phyloP scores from a whole-genome alignment of 208 protist species.

The Crithidia mellificae region DNA sequence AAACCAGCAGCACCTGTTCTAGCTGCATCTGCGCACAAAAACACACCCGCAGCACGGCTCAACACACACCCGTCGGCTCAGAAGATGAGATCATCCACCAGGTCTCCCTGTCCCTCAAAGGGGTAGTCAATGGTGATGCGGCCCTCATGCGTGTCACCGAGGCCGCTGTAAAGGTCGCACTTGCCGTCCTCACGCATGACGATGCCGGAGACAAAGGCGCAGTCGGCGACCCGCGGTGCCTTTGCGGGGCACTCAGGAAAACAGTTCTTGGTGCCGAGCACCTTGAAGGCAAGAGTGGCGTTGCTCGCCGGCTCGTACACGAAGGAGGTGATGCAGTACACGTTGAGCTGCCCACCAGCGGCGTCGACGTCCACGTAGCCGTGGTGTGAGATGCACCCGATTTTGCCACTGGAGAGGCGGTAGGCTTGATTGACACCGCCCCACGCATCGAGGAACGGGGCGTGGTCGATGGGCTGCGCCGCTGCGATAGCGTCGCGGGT shows the following conservation, averaged over 20 bases:
- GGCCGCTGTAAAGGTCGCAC: slow-evolving; percentile 69
- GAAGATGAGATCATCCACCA: slow-evolving; percentile 50
- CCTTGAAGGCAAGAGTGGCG: slow-evolving; percentile 51
- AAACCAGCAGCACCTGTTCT: too few species aligned
- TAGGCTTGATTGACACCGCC: slow-evolving; percentile 66
- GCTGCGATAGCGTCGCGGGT: slow-evolving; percentile 42
- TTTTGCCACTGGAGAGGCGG: slow-evolving; percentile 43
- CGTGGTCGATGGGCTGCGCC: slow-evolving; percentile 55
- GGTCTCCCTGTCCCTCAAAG: slow-evolving; percentile 59
- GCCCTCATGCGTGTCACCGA: slow-evolving; percentile 64
- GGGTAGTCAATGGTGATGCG: slow-evolving; percentile 73
- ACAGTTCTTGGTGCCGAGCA: slow-evolving; percentile 63
- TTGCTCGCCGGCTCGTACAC: slow-evolving; percentile 54
- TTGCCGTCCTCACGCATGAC: slow-evolving; percentile 69
- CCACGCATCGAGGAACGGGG: slow-evolving; percentile 58
- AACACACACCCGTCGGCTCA: too few species aligned
- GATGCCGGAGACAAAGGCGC: slow-evolving; percentile 64
- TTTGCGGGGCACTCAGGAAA: slow-evolving; percentile 62
- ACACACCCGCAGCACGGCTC: slow-evolving; percentile 1
- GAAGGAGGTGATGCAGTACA: slow-evolving; percentile 70
- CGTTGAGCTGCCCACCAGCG: slow-evolving; percentile 38
- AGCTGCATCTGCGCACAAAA: too few species aligned
- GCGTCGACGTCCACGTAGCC: slow-evolving; percentile 47
- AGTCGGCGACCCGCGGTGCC: slow-evolving; percentile 56
- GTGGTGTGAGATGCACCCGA: slow-evolving; percentile 71